phyloP scores from a whole-genome alignment of 169 alveolate genomes.

The Fabrea salina region DNA sequence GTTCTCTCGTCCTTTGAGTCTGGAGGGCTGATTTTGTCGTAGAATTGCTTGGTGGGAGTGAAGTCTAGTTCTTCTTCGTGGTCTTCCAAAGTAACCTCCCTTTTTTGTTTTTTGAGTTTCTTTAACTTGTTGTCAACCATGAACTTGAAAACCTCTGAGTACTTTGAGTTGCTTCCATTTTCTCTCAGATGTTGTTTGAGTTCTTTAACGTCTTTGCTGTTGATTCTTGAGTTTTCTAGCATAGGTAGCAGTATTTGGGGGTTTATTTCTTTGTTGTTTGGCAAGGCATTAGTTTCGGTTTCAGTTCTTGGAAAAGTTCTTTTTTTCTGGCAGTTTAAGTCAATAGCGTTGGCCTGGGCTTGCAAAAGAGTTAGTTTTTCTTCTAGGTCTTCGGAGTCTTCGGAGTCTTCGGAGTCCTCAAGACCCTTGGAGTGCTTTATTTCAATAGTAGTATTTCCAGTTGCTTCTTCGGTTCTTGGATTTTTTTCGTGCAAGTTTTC shows the following conservation, averaged over 20 bases:
- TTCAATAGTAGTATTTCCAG: background rate
- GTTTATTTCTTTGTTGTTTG: background rate
- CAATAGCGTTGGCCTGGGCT: conserved; percentile 4
- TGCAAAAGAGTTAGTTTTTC: background rate
- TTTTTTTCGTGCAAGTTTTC: background rate
- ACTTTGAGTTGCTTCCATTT: background rate
- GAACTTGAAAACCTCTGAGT: background rate
- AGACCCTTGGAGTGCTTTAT: background rate
- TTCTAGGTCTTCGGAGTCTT: background rate
- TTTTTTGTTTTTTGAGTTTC: background rate
- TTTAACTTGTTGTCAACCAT: background rate
- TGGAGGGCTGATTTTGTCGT: no score
- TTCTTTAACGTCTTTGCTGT: background rate
- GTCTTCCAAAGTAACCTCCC: no score
- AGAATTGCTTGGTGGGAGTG: no score
- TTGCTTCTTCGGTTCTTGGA: background rate
- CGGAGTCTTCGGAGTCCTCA: background rate
- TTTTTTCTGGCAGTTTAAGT: background rate
- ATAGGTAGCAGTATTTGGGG: background rate
- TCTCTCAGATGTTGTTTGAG: background rate
- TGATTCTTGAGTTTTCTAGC: background rate
- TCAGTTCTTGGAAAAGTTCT: background rate
- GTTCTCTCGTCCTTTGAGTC: no score
- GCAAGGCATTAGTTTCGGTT: background rate
- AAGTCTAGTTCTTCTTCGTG: no score